Conservation (phyloP, 1,139 yeast species). For the Geotrichum candidum region DNA sequence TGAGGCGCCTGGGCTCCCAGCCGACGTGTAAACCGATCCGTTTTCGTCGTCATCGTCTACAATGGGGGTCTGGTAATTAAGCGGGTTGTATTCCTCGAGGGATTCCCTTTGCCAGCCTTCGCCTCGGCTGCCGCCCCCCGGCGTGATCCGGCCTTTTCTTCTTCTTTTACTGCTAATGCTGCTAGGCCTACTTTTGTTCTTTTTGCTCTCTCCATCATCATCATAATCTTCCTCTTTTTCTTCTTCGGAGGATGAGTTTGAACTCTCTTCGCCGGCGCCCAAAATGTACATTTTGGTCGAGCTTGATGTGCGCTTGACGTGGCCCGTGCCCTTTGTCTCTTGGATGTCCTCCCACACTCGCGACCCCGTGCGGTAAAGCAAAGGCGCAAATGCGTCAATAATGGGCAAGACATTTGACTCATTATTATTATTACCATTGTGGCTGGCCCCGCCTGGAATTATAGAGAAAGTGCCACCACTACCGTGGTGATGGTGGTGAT, state of each 20-base stretch:
- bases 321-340: constrained; percentile 28
- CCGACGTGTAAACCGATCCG: background rate
- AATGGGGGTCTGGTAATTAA: background rate
- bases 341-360: constrained; percentile 29
- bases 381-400: constrained; percentile 17
- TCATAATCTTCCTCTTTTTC: background rate
- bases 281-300: constrained; percentile 18
- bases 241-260: background rate
- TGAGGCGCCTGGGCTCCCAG: background rate
- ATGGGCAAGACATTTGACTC: background rate
- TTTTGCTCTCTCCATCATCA: no score
- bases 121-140: background rate
- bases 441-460: background rate
- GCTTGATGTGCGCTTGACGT: constrained; percentile 24
- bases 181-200: background rate
- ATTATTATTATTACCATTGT: background rate
- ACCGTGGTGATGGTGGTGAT: no score
- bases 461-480: background rate
- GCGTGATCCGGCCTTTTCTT: background rate
- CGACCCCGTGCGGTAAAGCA: constrained; percentile 28
- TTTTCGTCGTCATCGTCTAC: background rate
- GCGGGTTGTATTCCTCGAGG: constrained; percentile 16
- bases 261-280: constrained; percentile 8
- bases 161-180: background rate
- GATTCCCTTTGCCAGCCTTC: background rate